Evolutionary conservation across 306 rosid species (phyloP), one percentile per base, ranked within the genome.

Genomic region (Medicago lupulina): DNA sequence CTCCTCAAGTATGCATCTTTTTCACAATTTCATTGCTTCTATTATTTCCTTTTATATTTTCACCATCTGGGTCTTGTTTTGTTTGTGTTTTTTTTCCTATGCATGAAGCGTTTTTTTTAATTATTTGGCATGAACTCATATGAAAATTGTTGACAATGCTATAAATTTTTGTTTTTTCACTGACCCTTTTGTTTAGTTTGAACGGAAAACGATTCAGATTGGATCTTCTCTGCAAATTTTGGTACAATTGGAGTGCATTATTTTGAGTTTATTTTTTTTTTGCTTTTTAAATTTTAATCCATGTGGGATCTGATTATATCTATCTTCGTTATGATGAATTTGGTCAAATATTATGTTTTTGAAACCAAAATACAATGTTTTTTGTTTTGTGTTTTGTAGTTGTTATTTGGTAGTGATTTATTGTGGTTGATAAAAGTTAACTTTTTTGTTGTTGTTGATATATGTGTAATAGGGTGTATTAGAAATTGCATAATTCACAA

Each of bases 261-360:
- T 58, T 67, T 23, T 64, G 38, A 58, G 25, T 70, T 68, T 70
- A 38, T 55, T n/a, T 21, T 25, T 13, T 21, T 51, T 25, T 2
- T 23, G 9, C 17, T 17, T 43, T 57, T n/a, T 9, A 28, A 40
- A 58, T 63, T 38, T 49, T 18, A 53, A 65, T 51, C n/a, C 49
- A 15, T 19, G 23, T 65, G 60, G 77, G 89, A 83, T 86, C 85
- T 77, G 77, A 25, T 54, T 65, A 6, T 76, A 9, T 66, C 54
- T 77, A 50, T 69, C 18, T 25, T 36, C 1, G 36, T 8, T 64
- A 8, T 71, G 21, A 21, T 59, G 70, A 76, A 70, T 70, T 34
- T 12, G 11, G 3, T 53, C 49, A 9, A 19, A 9, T 73, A 10
- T 71, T 25, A 18, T 34, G 1, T 31, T 28, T 63, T 78, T 59